A percentile compares a stretch with the other conserved stretches of the same genome.
Evolutionary conservation across 2,329 filamentous ascomycete genomes (phyloP).

Genomic region (Amauroascus niger): DNA sequence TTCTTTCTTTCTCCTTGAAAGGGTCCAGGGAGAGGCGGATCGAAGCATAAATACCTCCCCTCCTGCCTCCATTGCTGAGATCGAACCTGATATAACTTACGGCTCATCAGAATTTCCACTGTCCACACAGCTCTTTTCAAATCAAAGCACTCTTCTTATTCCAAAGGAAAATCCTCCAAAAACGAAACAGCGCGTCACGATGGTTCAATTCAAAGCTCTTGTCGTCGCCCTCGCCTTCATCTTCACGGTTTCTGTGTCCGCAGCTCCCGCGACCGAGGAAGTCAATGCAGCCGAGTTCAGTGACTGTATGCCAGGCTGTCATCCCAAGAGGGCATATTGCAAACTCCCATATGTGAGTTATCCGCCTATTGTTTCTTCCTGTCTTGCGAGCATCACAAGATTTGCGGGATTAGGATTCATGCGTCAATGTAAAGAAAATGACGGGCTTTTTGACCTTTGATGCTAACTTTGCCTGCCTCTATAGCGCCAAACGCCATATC

Average conservation of each 20-base stretch:
- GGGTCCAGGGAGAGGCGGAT: neutral
- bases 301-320: constrained; percentile 3
- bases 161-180: neutral
- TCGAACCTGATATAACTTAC: too few species aligned
- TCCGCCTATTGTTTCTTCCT: neutral
- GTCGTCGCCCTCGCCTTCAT: neutral
- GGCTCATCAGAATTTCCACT: too few species aligned
- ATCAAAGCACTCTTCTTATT: neutral
- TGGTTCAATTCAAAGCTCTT: constrained; percentile 7
- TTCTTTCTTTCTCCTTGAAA: neutral
- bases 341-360: constrained; percentile 5
- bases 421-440: too few species aligned
- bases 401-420: too few species aligned
- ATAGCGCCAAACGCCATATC: neutral
- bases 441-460: neutral
- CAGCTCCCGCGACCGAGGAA: neutral
- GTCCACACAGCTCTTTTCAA: too few species aligned
- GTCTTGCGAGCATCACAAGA: neutral
- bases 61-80: too few species aligned
- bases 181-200: neutral
- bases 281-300: neutral
- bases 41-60: neutral
- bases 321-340: neutral
- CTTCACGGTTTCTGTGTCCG: neutral
- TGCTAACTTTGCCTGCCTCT: neutral